phyloP scores from a whole-genome alignment of 768 basidiomycete genomes.

The Cubamyces lactineus region DNA sequence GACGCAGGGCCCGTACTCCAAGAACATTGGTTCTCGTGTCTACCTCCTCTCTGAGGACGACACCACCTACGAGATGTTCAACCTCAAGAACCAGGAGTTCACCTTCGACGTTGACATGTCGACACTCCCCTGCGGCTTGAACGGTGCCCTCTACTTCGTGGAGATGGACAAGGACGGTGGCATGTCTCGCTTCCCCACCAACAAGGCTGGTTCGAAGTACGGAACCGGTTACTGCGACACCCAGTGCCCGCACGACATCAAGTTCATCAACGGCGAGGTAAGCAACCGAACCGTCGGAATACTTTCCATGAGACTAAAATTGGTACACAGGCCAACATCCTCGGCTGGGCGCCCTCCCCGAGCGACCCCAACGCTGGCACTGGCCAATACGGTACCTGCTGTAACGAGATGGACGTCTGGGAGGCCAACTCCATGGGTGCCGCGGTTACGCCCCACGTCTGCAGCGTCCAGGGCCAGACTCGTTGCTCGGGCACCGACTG shows the following conservation, averaged over 20 bases:
- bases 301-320: slow-evolving; percentile 27
- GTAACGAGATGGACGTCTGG: slow-evolving; percentile 42
- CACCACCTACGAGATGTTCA: slow-evolving; percentile 49
- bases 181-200: slow-evolving; percentile 46
- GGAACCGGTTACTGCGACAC: slow-evolving; percentile 70
- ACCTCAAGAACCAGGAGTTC: slow-evolving; percentile 58
- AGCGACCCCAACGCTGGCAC: slow-evolving; percentile 33
- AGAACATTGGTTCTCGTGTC: slow-evolving; percentile 42
- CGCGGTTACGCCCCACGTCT: slow-evolving; percentile 36
- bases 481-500: slow-evolving; percentile 49
- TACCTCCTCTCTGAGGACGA: slow-evolving; percentile 52
- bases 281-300: slow-evolving; percentile 16
- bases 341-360: slow-evolving; percentile 31
- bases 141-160: slow-evolving; percentile 62
- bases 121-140: slow-evolving; percentile 58
- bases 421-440: slow-evolving; percentile 38
- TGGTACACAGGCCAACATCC: slow-evolving; percentile 36
- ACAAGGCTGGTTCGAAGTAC: slow-evolving; percentile 63
- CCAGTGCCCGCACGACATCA: slow-evolving; percentile 59
- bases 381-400: slow-evolving; percentile 37
- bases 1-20: slow-evolving; percentile 29
- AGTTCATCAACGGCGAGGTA: slow-evolving; percentile 60
- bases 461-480: slow-evolving; percentile 46
- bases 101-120: slow-evolving; percentile 63
- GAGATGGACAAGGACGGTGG: slow-evolving; percentile 65